phyloP scores from a whole-genome alignment of 306 rosid species.

The Echinosophora koreensis region DNA sequence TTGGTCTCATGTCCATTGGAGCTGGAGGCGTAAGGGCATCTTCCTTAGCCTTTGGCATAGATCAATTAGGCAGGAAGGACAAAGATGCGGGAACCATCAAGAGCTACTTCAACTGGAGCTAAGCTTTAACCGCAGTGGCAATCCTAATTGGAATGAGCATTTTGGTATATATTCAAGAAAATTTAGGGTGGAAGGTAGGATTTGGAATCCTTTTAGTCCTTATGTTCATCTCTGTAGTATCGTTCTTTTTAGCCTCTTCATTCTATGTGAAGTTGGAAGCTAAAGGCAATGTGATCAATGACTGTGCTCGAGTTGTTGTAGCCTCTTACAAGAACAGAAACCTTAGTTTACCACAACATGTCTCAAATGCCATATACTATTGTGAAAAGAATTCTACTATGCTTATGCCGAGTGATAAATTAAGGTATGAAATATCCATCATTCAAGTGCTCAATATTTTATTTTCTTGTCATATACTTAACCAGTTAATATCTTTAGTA shows the following conservation, averaged over 20 bases:
- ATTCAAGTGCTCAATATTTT: neutral
- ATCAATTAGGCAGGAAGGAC: slow-evolving; percentile 17
- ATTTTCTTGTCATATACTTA: neutral
- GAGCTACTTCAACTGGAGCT: slow-evolving; percentile 2
- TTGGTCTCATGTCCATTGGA: slow-evolving; percentile 34
- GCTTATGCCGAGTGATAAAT: slow-evolving; percentile 19
- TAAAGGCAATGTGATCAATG: slow-evolving; percentile 12
- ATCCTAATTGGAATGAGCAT: slow-evolving; percentile 16
- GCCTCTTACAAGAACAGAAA: slow-evolving; percentile 4
- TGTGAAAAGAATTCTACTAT: neutral
- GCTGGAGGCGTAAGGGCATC: slow-evolving; percentile 44
- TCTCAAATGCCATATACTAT: neutral
- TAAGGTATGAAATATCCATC: slow-evolving; percentile 4
- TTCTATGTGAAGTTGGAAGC: slow-evolving; percentile 18
- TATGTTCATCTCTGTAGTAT: slow-evolving; percentile 7
- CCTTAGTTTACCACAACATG: slow-evolving; percentile 6
- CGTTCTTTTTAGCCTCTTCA: slow-evolving; percentile 20
- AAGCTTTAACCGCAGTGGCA: neutral
- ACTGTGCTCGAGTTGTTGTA: slow-evolving; percentile 1
- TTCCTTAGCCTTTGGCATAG: slow-evolving; percentile 31
- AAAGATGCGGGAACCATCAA: slow-evolving; percentile 2
- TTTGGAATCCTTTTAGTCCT: slow-evolving; percentile 12
- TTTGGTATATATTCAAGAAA: slow-evolving; percentile 36
- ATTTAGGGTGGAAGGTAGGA: slow-evolving; percentile 27
- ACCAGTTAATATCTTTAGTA: no score